phyloP scores from a whole-genome alignment of 306 rosid species.

The Biancaea sappan region DNA sequence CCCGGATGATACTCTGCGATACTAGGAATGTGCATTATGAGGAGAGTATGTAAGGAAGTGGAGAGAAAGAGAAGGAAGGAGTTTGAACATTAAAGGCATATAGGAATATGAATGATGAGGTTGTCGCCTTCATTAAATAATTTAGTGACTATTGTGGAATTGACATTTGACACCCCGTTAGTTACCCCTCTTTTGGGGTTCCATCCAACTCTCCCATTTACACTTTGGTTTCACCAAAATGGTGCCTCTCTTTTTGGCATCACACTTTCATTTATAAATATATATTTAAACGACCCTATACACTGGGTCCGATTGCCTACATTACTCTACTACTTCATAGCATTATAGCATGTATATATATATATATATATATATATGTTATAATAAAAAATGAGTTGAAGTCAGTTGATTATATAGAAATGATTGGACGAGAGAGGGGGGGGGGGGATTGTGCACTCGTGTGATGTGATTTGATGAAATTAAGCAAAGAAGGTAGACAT shows the following conservation, averaged over 20 bases:
- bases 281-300: conserved; percentile 10
- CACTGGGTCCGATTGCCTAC: conserved; percentile 4
- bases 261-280: too few species aligned
- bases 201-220: not conserved
- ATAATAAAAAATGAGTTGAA: too few species aligned
- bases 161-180: not conserved
- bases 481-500: conserved; percentile 37
- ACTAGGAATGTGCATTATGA: not conserved
- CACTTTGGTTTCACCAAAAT: not conserved
- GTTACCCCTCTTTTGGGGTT: conserved; percentile 11
- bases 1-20: too few species aligned
- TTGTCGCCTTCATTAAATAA: conserved; percentile 29
- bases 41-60: not conserved
- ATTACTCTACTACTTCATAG: not conserved
- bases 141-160: conserved; percentile 4
- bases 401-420: too few species aligned
- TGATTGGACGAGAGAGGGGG: conserved; percentile 24
- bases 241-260: conserved; percentile 41
- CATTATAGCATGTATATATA: not conserved
- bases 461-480: conserved; percentile 37
- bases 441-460: conserved; percentile 35
- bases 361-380: conserved; percentile 19
- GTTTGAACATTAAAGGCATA: conserved; percentile 13
- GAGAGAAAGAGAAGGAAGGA: conserved; percentile 4
- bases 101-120: conserved; percentile 26